These are phyloP conservation scores for Wickerhamiella musiphila DNA, from an alignment of 805 yeast genomes.

Conservation along the genomic window DNA sequence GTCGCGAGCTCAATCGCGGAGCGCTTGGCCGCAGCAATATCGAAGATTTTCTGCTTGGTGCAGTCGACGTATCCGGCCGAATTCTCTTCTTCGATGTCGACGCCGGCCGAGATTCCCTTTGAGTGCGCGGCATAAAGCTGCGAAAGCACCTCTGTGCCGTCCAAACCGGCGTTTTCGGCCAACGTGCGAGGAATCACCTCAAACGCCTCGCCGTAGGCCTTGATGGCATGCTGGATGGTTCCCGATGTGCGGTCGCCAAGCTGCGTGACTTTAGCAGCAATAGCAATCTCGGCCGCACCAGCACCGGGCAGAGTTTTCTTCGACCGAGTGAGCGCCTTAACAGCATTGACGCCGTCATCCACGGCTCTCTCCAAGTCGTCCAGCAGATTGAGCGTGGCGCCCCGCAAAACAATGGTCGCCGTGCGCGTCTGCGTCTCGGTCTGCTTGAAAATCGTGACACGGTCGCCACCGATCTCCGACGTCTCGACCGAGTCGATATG, in stretches of 20 bases:
- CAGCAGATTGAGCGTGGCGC: constrained; percentile 85
- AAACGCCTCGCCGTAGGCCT: constrained; percentile 84
- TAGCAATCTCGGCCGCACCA: constrained; percentile 83
- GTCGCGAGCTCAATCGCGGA: constrained; percentile 88
- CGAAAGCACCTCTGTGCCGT: constrained; percentile 77
- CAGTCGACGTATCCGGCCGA: constrained; percentile 53
- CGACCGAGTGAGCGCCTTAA: constrained; percentile 78
- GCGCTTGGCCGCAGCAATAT: constrained; percentile 60
- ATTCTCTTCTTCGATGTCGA: constrained; percentile 65
- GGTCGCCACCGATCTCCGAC: constrained; percentile 90
- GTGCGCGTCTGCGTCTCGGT: constrained; percentile 50
- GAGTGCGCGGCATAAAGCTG: constrained; percentile 79
- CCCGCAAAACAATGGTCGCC: constrained; percentile 83
- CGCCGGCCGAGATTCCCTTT: constrained; percentile 32
- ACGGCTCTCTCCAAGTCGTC: constrained; percentile 96
- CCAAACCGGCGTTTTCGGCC: constrained; percentile 89
- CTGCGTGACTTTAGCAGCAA: constrained; percentile 59
- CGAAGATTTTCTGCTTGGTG: constrained; percentile 51
- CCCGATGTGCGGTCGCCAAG: constrained; percentile 94
- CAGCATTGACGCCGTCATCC: constrained; percentile 87
- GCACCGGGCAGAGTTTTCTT: constrained; percentile 81
- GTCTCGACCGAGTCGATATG: constrained; percentile 74
- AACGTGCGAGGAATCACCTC: constrained; percentile 85
- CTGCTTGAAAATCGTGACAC: constrained; percentile 81
- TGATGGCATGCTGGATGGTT: constrained; percentile 78